phyloP scores from a whole-genome alignment of 345 rosid species.

The Salix koriyanagi region DNA sequence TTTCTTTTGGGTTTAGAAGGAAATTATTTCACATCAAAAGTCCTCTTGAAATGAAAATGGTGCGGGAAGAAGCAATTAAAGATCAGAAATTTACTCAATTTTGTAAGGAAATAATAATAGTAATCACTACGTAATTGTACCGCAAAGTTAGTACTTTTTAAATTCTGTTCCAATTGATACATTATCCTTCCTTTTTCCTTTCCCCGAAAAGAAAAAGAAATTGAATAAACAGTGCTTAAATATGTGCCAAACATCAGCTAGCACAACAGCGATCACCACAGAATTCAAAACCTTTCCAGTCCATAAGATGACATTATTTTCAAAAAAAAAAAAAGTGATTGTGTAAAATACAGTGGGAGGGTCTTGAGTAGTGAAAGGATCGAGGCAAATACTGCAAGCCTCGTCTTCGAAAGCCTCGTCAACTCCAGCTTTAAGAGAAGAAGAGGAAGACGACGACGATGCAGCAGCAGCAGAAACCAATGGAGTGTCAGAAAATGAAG shows the following conservation, averaged over 20 bases:
- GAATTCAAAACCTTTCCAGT: not conserved
- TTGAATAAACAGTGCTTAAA: not conserved
- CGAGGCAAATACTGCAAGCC: constrained; percentile 87
- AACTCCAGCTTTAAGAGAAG: constrained; percentile 16
- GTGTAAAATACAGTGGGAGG: constrained; percentile 55
- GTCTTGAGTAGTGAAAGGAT: constrained; percentile 56
- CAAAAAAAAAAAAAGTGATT: not conserved
- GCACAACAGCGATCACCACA: not conserved
- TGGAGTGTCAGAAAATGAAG: constrained; percentile 23
- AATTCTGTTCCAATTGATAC: not conserved
- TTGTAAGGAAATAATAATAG: not conserved
- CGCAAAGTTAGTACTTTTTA: not conserved
- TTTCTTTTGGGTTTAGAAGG: no score
- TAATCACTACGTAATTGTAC: not conserved
- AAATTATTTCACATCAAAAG: not conserved
- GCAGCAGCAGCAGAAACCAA: not conserved
- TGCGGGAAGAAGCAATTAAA: not conserved
- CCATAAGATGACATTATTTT: no score
- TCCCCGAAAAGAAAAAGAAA: not conserved
- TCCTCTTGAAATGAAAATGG: not conserved
- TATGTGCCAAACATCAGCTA: not conserved
- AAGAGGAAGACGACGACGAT: constrained; percentile 15
- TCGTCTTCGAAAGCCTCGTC: constrained; percentile 63
- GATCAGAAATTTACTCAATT: not conserved
- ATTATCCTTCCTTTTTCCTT: not conserved